Base-by-base conservation (phyloP, 495 filamentous ascomycete species). In the Xylaria flabelliformis region DNA sequence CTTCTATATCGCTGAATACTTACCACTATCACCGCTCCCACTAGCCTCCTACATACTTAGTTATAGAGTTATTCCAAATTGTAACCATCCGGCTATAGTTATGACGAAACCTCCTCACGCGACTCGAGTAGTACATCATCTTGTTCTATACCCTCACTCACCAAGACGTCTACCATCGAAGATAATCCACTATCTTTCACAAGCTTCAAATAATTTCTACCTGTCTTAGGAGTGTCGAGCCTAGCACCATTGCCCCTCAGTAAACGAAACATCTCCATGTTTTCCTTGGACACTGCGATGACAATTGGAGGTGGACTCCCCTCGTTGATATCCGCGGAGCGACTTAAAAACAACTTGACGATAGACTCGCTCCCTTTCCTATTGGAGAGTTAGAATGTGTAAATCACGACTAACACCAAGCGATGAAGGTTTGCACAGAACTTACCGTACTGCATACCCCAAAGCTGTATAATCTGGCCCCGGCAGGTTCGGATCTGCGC, bases 101-200 rank as follows among this genome's bases (percentile, higher is more conserved):
- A 36, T 7, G 34, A 36, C 34, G 34, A 36, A 36, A 36, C 34
- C 34, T 34, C 4, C 32, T 36, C 34, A 36, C 3, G 1, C 39
- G 36, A 13, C 36, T 6, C 13, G 9, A 51, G 44, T 29, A 65
- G 13, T 17, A 65, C 26, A 4, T 7, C 15, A n/a, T 65, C 64
- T n/a, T 50, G 44, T 29, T 17, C 32, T 29, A 51, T 17, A 8
- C 64, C 64, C 19, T 66, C 64, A 13, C 12, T 7, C 26, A 66
- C 42, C 44, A 66, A 39, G 7, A 66, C 44, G n/a, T 66, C 64
- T 10, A 66, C 29, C 64, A 66, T 66, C 13, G 63, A 65, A 65
- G 42, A 50, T 12, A 65, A 36, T 39, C 44, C 63, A 29, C 36
- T 15, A 21, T 10, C 0, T 29, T 65, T 48, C 8, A 44, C 63